Evolutionary conservation across 108 stramenopile species (phyloP).

Genomic region (Fragilaria crotonensis): DNA sequence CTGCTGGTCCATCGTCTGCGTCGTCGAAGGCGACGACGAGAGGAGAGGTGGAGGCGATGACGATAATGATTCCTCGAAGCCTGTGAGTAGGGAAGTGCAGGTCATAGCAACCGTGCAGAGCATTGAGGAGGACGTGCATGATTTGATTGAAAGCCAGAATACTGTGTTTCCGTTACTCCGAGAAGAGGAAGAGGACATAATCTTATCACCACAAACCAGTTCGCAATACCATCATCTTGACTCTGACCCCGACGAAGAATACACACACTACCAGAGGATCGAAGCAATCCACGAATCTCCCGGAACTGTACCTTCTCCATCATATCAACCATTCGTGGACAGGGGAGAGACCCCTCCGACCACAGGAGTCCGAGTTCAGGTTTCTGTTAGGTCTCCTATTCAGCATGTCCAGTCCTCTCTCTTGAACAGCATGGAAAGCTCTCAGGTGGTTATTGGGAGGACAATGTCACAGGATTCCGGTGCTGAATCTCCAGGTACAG

Average conservation of each 20-base stretch:
- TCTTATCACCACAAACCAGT: not conserved
- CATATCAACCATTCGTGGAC: slow-evolving; percentile 3
- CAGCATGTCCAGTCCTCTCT: no score
- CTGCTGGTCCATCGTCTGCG: slow-evolving; percentile 14
- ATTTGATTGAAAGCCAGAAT: not conserved
- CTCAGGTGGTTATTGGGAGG: no score
- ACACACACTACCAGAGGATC: not conserved
- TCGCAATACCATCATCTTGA: not conserved
- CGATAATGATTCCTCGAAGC: not conserved
- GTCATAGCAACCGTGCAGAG: not conserved
- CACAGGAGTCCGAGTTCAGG: not conserved
- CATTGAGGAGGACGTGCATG: not conserved
- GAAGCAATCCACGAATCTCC: slow-evolving; percentile 2
- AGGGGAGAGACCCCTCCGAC: not conserved
- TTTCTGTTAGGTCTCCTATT: not conserved
- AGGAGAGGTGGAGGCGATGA: slow-evolving; percentile 1
- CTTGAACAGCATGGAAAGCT: no score
- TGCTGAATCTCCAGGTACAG: slow-evolving; percentile 14
- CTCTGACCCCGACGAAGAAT: slow-evolving; percentile 7
- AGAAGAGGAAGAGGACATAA: not conserved
- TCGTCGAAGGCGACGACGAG: slow-evolving; percentile 9
- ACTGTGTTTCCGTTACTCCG: not conserved
- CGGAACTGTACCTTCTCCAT: slow-evolving; percentile 6
- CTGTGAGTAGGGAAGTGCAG: not conserved
- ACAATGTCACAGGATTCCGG: slow-evolving; percentile 13